These are phyloP conservation scores for Diaporthe vexans DNA, from an alignment of 2,329 filamentous ascomycete species.

Conservation along the genomic window DNA sequence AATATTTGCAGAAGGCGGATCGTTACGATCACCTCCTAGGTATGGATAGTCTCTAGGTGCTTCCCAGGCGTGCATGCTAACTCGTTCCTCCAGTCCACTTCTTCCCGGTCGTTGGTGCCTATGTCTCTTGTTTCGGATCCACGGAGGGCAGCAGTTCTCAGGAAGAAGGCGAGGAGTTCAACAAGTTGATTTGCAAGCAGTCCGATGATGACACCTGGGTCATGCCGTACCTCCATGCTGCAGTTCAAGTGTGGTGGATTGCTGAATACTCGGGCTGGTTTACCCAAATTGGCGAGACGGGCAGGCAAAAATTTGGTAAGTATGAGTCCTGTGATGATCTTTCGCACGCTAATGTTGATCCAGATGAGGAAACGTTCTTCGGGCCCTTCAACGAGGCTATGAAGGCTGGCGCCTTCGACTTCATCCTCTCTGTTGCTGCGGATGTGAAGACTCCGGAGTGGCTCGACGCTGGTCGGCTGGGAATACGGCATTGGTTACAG, in stretches of 20 bases:
- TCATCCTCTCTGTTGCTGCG: conserved; percentile 86
- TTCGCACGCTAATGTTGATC: not conserved
- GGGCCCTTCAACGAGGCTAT: conserved; percentile 82
- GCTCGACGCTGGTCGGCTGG: conserved; percentile 88
- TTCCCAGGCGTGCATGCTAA: not conserved
- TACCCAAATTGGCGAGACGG: conserved; percentile 74
- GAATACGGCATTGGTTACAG: conserved; percentile 85
- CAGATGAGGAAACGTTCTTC: conserved; percentile 78
- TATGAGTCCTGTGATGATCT: not conserved
- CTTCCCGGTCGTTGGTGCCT: conserved; percentile 82
- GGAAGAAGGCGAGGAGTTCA: conserved; percentile 77
- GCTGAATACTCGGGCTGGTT: conserved; percentile 94
- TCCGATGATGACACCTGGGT: conserved; percentile 79
- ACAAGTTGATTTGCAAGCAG: conserved; percentile 75
- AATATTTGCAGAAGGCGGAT: conserved; percentile 77
- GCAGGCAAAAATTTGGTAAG: conserved; percentile 60
- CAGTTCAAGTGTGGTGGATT: conserved; percentile 87
- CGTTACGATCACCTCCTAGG: conserved; percentile 78
- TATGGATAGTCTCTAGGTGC: conserved; percentile 48
- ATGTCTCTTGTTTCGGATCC: conserved; percentile 84
- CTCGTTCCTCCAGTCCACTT: conserved; percentile 74
- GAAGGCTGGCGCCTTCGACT: conserved; percentile 92
- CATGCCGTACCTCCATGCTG: conserved; percentile 82
- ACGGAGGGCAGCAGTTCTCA: conserved; percentile 78
- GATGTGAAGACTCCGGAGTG: conserved; percentile 86